These are phyloP conservation scores for Tephrocybe sp. DNA, from an alignment of 768 basidiomycete genomes.

Conservation along the genomic window DNA sequence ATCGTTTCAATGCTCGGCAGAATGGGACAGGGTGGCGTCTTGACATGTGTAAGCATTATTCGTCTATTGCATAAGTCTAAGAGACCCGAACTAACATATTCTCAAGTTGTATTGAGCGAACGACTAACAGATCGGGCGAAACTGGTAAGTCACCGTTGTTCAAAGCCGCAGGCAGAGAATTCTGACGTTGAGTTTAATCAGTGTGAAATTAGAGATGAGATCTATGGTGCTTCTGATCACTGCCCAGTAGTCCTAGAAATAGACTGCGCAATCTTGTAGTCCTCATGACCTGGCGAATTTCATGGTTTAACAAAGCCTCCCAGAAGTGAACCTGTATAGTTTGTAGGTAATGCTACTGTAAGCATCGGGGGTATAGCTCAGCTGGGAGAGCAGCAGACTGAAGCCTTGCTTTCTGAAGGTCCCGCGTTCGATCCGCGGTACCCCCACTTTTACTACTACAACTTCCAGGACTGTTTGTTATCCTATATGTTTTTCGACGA, in stretches of 20 bases:
- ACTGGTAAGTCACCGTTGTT: constrained; percentile 35
- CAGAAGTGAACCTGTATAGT: background rate
- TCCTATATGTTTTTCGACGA: constrained; percentile 7
- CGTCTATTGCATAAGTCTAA: background rate
- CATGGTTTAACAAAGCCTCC: too few species aligned
- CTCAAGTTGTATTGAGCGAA: constrained; percentile 72
- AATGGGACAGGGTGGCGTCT: constrained; percentile 88
- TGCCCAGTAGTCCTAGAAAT: constrained; percentile 75
- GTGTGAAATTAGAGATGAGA: constrained; percentile 84
- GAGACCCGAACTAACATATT: background rate
- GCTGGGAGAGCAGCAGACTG: constrained; percentile 70
- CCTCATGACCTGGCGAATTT: too few species aligned
- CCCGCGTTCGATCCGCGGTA: constrained; percentile 75
- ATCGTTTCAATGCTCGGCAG: constrained; percentile 72
- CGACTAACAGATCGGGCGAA: constrained; percentile 61
- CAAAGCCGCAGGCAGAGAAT: background rate
- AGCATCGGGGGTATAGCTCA: constrained; percentile 54
- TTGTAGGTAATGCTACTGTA: background rate
- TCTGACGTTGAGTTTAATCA: constrained; percentile 15
- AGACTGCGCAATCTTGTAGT: constrained; percentile 1
- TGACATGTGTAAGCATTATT: constrained; percentile 64
- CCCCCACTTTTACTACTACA: constrained; percentile 42
- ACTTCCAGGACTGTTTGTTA: too few species aligned
- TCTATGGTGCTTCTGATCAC: constrained; percentile 87
- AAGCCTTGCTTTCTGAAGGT: constrained; percentile 58